Percentiles rank a stretch among this genome's conserved stretches.
These are phyloP conservation scores for Zarea fungicola DNA, from an alignment of 2,329 filamentous ascomycete species.

Conservation along the genomic window DNA sequence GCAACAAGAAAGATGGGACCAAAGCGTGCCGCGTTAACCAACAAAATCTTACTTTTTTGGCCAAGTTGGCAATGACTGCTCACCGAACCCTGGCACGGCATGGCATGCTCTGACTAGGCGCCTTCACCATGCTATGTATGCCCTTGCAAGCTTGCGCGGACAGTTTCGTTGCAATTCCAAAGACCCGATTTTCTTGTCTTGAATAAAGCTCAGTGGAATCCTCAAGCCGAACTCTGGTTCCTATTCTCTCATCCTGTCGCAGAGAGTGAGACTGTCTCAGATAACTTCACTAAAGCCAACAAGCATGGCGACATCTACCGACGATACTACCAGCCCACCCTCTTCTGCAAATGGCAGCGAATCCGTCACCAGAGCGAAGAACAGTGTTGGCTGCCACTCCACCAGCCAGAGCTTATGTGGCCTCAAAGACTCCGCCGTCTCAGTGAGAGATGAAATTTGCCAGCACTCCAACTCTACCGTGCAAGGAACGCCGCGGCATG, in stretches of 20 bases:
- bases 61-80: too few species aligned
- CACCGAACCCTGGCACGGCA: too few species aligned
- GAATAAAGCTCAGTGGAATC: conserved; percentile 5
- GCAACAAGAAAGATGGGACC: conserved; percentile 2
- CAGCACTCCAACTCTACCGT: conserved; percentile 21
- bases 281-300: conserved; percentile 10
- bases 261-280: conserved; percentile 12
- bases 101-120: conserved; percentile 2
- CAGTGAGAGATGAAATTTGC: conserved; percentile 12
- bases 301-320: conserved; percentile 5
- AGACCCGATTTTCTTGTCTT: conserved; percentile 13
- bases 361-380: conserved; percentile 32
- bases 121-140: conserved; percentile 5
- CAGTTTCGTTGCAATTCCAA: conserved; percentile 3
- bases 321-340: not conserved
- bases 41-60: conserved; percentile 3
- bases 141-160: conserved; percentile 1
- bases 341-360: conserved; percentile 25
- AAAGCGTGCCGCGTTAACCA: not conserved
- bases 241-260: not conserved
- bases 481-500: conserved; percentile 23
- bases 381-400: conserved; percentile 34
- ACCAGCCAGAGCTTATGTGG: conserved; percentile 22
- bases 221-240: not conserved
- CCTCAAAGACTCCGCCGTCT: conserved; percentile 12